phyloP scores from a whole-genome alignment of 2,329 filamentous ascomycete species.

The Colletotrichum horii region DNA sequence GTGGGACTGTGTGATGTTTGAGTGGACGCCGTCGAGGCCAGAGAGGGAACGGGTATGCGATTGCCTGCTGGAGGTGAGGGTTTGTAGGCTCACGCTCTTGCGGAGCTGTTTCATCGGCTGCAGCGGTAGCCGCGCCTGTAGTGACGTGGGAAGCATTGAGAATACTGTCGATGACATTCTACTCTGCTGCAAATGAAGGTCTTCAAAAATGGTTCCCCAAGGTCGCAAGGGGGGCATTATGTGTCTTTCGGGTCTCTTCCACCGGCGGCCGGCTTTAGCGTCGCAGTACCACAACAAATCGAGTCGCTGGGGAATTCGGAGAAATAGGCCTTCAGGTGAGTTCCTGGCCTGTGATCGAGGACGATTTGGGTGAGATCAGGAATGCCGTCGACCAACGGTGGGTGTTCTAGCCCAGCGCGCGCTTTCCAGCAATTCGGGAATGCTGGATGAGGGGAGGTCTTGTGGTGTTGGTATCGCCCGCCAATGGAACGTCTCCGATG shows the following conservation, averaged over 20 bases:
- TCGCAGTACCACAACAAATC: conserved; percentile 6
- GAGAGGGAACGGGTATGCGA: conserved; percentile 14
- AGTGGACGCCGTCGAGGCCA: conserved; percentile 9
- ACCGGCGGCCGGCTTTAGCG: not conserved
- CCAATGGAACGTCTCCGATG: not conserved
- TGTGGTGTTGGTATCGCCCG: not conserved
- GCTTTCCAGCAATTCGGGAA: not conserved
- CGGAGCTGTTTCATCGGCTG: conserved; percentile 51
- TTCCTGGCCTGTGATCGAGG: not conserved
- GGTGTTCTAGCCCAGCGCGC: conserved; percentile 3
- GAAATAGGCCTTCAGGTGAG: conserved; percentile 4
- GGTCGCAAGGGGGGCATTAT: conserved; percentile 20
- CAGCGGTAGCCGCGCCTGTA: conserved; percentile 56
- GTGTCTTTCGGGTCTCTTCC: conserved; percentile 5
- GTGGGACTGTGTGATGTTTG: not conserved
- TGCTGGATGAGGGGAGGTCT: not conserved
- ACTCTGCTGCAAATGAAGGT: conserved; percentile 35
- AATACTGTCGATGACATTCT: conserved; percentile 53
- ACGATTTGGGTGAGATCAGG: not conserved
- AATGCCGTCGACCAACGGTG: conserved; percentile 5
- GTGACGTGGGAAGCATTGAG: conserved; percentile 56
- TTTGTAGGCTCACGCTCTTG: conserved; percentile 39
- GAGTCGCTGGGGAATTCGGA: conserved; percentile 1
- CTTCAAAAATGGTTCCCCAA: conserved; percentile 27
- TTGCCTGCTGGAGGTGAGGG: conserved; percentile 14